Percentiles rank a stretch among this genome's conserved stretches.
phyloP scores from a whole-genome alignment of 495 filamentous ascomycete genomes.

The Friedmanniomyces simplex region DNA sequence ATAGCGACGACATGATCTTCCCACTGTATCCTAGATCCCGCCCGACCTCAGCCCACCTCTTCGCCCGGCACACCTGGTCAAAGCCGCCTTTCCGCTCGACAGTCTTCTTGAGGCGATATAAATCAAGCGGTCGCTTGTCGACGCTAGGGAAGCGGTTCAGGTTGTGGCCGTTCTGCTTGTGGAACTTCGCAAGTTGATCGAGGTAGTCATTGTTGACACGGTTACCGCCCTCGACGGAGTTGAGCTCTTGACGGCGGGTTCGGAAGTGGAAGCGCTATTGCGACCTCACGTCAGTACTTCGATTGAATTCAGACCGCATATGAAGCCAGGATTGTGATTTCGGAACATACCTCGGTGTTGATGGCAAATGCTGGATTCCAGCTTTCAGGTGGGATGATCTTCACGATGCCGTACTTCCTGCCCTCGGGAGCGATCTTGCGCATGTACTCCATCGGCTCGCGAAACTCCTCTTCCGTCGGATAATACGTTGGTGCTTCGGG shows the following conservation, averaged over 20 bases:
- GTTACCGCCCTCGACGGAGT: conserved; percentile 95
- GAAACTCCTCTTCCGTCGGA: conserved; percentile 88
- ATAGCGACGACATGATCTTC: conserved; percentile 99
- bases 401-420: conserved; percentile 77
- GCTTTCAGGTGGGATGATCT: conserved; percentile 83
- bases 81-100: conserved; percentile 91
- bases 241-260: conserved; percentile 92
- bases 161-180: conserved; percentile 91
- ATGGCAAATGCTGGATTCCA: conserved; percentile 96
- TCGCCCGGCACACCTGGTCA: conserved; percentile 87
- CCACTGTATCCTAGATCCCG: conserved; percentile 95
- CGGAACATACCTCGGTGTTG: conserved; percentile 75
- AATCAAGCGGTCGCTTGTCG: conserved; percentile 92
- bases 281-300: conserved; percentile 15
- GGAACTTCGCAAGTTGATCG: conserved; percentile 89
- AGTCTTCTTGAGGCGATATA: conserved; percentile 94
- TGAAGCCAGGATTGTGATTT: neutral
- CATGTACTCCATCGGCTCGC: conserved; percentile 86
- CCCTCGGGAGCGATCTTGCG: conserved; percentile 79
- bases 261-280: conserved; percentile 87
- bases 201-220: conserved; percentile 93
- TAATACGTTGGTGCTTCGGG: conserved; percentile 85
- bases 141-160: conserved; percentile 91
- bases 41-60: conserved; percentile 99
- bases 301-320: neutral